Conservation (phyloP, 108 stramenopile genomes). For the Tribonema minus region DNA sequence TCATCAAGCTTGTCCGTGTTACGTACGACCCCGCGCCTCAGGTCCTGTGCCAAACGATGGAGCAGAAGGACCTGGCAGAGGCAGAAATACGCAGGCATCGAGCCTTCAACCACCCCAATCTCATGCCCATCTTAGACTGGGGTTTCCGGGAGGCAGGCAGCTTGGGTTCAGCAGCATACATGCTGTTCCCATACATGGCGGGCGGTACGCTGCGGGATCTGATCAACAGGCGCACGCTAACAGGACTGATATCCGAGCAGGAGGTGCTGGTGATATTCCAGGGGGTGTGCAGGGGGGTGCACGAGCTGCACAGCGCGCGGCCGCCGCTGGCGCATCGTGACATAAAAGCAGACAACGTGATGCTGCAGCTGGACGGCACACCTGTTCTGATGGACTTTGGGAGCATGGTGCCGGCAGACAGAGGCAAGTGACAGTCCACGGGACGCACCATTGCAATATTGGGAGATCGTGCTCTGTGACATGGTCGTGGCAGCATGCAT, state of each 20-base stretch:
- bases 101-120: slow-evolving; percentile 40
- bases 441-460: too few species aligned
- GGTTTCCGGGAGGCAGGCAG: not conserved
- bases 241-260: slow-evolving; percentile 4
- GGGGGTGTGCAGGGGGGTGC: slow-evolving; percentile 34
- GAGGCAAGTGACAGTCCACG: too few species aligned
- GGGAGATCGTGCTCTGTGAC: too few species aligned
- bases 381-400: slow-evolving; percentile 50
- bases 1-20: too few species aligned
- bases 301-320: slow-evolving; percentile 29
- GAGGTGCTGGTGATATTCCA: slow-evolving; percentile 22
- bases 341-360: slow-evolving; percentile 54
- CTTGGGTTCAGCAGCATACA: slow-evolving; percentile 21
- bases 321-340: slow-evolving; percentile 4
- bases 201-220: slow-evolving; percentile 27
- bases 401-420: slow-evolving; percentile 16
- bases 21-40: not conserved
- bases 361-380: slow-evolving; percentile 43
- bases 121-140: slow-evolving; percentile 43
- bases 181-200: slow-evolving; percentile 36
- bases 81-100: slow-evolving; percentile 32
- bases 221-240: slow-evolving; percentile 20
- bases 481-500: too few species aligned
- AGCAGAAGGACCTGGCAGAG: slow-evolving; percentile 39
- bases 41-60: slow-evolving; percentile 12